Evolutionary conservation across 2,329 filamentous ascomycete species (phyloP).

Genomic region (Sclerotinia minor): DNA sequence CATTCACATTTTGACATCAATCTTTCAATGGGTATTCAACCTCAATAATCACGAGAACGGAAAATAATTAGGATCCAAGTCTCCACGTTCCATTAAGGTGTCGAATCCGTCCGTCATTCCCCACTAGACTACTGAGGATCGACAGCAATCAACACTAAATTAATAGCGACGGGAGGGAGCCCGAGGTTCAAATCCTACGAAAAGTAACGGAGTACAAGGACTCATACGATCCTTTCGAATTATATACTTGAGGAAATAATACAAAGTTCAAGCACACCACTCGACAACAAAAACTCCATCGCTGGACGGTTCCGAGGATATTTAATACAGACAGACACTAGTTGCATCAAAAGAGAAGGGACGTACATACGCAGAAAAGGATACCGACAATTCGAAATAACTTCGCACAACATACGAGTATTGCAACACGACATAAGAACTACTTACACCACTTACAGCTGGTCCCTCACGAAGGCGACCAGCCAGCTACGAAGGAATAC

Average conservation of each 20-base stretch:
- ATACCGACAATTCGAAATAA: constrained; percentile 20
- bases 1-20: constrained; percentile 9
- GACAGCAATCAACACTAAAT: constrained; percentile 22
- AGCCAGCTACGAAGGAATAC: constrained; percentile 26
- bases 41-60: constrained; percentile 24
- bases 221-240: background rate
- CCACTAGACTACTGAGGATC: constrained; percentile 14
- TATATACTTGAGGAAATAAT: constrained; percentile 22
- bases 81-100: constrained; percentile 19
- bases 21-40: constrained; percentile 6
- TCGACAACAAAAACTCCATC: constrained; percentile 20
- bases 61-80: constrained; percentile 3
- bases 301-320: constrained; percentile 21
- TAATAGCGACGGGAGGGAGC: constrained; percentile 20
- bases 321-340: constrained; percentile 19
- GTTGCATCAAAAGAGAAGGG: constrained; percentile 15
- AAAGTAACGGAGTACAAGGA: background rate
- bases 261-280: background rate
- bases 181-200: constrained; percentile 10
- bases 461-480: constrained; percentile 32
- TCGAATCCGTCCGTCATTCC: background rate
- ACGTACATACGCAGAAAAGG: constrained; percentile 7
- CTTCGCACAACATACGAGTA: constrained; percentile 22
- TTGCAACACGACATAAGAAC: constrained; percentile 21
- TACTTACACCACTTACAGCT: constrained; percentile 27